These are phyloP conservation scores for Xanthoconium separans DNA, from an alignment of 1,284 basidiomycete genomes.

Conservation along the genomic window DNA sequence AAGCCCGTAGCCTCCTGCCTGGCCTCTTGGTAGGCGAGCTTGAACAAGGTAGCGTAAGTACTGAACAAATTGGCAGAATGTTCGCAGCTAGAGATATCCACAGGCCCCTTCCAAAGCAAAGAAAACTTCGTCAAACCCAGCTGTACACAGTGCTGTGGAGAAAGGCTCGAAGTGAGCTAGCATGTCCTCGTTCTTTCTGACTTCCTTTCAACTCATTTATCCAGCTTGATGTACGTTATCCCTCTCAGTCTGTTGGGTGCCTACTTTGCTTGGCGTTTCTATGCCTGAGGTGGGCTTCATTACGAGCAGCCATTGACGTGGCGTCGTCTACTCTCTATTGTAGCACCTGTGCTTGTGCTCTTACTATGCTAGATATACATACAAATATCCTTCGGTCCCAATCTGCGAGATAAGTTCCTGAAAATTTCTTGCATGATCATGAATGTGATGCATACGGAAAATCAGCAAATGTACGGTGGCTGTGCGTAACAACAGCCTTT, in stretches of 20 bases:
- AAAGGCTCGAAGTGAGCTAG: slow-evolving; percentile 65
- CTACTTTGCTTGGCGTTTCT: slow-evolving; percentile 83
- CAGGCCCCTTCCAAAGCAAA: slow-evolving; percentile 39
- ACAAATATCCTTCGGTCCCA: slow-evolving; percentile 1
- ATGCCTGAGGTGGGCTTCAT: slow-evolving; percentile 38
- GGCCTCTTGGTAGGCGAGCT: slow-evolving; percentile 80
- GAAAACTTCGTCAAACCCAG: slow-evolving; percentile 41
- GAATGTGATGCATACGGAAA: neutral
- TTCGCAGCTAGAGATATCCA: neutral
- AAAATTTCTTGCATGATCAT: neutral
- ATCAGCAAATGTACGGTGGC: neutral
- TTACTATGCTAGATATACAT: slow-evolving; percentile 24
- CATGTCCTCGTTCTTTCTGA: neutral
- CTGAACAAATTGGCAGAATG: neutral
- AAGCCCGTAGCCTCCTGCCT: slow-evolving; percentile 87
- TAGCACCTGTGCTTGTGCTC: slow-evolving; percentile 12
- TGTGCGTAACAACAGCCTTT: neutral
- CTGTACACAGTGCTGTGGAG: slow-evolving; percentile 49
- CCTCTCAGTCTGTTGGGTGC: slow-evolving; percentile 72
- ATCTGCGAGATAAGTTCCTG: neutral
- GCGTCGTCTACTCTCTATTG: slow-evolving; percentile 9
- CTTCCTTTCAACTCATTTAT: slow-evolving; percentile 5
- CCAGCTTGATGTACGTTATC: slow-evolving; percentile 74
- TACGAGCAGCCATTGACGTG: slow-evolving; percentile 1
- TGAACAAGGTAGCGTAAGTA: slow-evolving; percentile 64